Evolutionary conservation across 2,329 filamentous ascomycete species (phyloP).

Genomic region (Aspergillus vadensis): DNA sequence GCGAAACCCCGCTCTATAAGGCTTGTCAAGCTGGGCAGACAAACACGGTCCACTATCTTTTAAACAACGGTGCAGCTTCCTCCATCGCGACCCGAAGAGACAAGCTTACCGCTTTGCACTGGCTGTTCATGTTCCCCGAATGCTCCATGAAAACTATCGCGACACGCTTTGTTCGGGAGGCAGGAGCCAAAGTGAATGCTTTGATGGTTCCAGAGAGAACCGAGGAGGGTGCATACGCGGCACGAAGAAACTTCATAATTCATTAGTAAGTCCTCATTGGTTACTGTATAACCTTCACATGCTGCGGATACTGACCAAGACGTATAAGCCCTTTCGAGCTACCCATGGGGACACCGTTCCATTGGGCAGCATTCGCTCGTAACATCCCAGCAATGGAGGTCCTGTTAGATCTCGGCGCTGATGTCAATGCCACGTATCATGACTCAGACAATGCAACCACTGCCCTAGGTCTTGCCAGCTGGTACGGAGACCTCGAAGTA

Average conservation of each 20-base stretch:
- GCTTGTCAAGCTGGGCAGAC: conserved; percentile 32
- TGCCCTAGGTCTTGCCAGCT: conserved; percentile 25
- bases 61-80: conserved; percentile 26
- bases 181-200: conserved; percentile 27
- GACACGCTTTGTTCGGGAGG: conserved; percentile 18
- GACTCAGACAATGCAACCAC: conserved; percentile 24
- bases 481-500: conserved; percentile 24
- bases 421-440: conserved; percentile 28
- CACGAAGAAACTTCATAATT: conserved; percentile 24
- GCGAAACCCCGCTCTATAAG: conserved; percentile 31
- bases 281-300: neutral
- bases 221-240: conserved; percentile 22
- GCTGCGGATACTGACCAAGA: neutral
- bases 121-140: conserved; percentile 28
- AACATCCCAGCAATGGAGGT: conserved; percentile 23
- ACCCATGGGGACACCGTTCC: conserved; percentile 29
- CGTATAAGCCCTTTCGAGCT: conserved; percentile 30
- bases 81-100: conserved; percentile 21
- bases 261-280: conserved; percentile 27
- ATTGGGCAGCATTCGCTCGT: conserved; percentile 30
- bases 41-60: conserved; percentile 25
- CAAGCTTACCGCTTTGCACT: conserved; percentile 26
- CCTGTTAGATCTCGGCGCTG: conserved; percentile 26
- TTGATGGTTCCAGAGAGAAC: conserved; percentile 21
- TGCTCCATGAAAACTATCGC: conserved; percentile 18